Evolutionary conservation across 1,284 basidiomycete species (phyloP), one percentile per base, ranked within the genome.

Genomic region (Ceratobasidium papillatum): DNA sequence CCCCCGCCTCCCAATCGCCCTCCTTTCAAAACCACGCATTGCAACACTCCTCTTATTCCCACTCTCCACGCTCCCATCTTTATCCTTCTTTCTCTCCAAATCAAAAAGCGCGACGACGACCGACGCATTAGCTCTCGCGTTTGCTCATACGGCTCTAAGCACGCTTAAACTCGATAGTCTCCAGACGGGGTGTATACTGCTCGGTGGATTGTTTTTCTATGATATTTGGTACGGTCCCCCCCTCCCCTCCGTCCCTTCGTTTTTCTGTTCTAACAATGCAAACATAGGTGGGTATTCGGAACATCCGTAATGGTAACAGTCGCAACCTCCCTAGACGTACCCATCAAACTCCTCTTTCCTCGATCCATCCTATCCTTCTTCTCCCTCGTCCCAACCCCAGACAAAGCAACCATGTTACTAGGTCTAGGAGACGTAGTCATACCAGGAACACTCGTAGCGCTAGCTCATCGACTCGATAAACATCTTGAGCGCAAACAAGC

Each of bases 341-440:
- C 97, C 14, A 98, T 97, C 84, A 97, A 97, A 83, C 84, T 97
- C 45, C 85, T 96, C 47, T 96, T 93, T 87, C 91, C 94, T 0
- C 94, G 94, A 79, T 90, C 91, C 0, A 77, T 90, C 74, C 79
- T 79, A n/a, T 88, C 91, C 77, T 84, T 85, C 3, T 22, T 69
- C 36, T 69, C 52, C 25, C 51, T 58, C 19, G 22, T 58, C 11
- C 51, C 66, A 7, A 8, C 34, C 5, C 51, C 66, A 1, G 32
- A 68, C 54, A 25, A 82, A 36, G 83, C 83, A 51, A 82, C 86
- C 62, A 93, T 95, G 47, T 93, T 99, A 90, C 90, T 99, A 32
- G 97, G 97, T 4, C 86, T 99, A 2, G 95, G 97, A 36, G 94
- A 96, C 80, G 90, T 97, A 74, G 94, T 97, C 30, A 87, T 96